A percentile compares a stretch with the other conserved stretches of the same genome.
Conservation (phyloP, 1,284 basidiomycete species). For the Cryptococcus wingfieldii region DNA sequence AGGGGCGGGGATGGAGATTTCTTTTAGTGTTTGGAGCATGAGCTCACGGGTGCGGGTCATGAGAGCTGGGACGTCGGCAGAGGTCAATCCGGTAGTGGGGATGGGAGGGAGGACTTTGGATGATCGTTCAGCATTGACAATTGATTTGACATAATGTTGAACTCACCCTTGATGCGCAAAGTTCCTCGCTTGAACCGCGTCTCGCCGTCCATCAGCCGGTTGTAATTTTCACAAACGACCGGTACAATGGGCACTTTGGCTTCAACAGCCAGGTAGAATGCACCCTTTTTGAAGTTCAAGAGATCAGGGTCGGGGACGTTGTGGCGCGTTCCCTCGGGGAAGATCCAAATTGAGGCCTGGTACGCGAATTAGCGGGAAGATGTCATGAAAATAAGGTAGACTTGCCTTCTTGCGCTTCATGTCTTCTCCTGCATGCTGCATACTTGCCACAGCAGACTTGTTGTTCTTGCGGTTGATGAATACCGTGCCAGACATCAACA, state of each 20-base stretch:
- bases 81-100: constrained; percentile 49
- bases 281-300: constrained; percentile 94
- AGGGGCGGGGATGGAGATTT: constrained; percentile 23
- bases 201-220: constrained; percentile 69
- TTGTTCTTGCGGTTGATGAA: constrained; percentile 88
- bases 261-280: constrained; percentile 92
- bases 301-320: constrained; percentile 62
- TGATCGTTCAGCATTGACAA: constrained; percentile 48
- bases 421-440: constrained; percentile 71
- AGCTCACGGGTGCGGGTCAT: constrained; percentile 47
- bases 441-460: constrained; percentile 68
- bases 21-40: constrained; percentile 49
- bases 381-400: not conserved
- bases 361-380: not conserved
- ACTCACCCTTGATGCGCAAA: constrained; percentile 78
- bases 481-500: constrained; percentile 83
- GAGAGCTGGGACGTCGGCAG: constrained; percentile 49
- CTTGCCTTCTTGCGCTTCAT: constrained; percentile 66
- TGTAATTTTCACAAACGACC: constrained; percentile 92
- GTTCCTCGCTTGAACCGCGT: constrained; percentile 73
- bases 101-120: constrained; percentile 53
- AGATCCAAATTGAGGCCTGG: constrained; percentile 79
- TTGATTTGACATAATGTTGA: not conserved
- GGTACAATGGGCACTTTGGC: constrained; percentile 77
- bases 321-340: constrained; percentile 87